Conservation (phyloP, 2,329 filamentous ascomycete species). For the Colletotrichum sp. region DNA sequence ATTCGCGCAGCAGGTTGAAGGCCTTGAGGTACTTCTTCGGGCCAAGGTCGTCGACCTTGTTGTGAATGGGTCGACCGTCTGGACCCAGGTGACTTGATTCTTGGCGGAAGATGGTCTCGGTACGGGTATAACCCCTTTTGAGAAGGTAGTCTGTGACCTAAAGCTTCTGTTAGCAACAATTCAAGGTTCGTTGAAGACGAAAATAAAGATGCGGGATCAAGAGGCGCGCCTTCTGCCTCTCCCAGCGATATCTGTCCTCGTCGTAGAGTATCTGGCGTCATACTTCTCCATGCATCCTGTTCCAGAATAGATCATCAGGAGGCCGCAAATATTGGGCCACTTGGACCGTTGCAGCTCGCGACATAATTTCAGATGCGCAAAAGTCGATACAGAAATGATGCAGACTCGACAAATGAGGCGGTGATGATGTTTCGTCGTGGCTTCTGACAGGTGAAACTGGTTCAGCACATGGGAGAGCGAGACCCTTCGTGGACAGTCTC, state of each 20-base stretch:
- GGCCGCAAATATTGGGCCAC: neutral
- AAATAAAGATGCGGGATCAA: neutral
- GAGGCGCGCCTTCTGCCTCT: neutral
- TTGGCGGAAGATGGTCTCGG: conserved; percentile 89
- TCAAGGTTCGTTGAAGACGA: neutral
- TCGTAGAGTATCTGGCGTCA: neutral
- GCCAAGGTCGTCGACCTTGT: conserved; percentile 69
- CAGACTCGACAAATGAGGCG: neutral
- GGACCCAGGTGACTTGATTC: conserved; percentile 86
- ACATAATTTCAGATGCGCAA: neutral
- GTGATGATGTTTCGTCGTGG: neutral
- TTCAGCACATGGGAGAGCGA: neutral
- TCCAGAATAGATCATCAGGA: neutral
- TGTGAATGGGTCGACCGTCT: conserved; percentile 77
- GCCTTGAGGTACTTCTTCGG: conserved; percentile 80
- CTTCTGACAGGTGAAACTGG: neutral
- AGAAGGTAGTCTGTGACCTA: conserved; percentile 91
- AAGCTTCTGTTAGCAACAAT: neutral
- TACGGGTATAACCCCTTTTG: conserved; percentile 93
- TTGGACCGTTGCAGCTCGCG: neutral
- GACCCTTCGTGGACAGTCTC: neutral
- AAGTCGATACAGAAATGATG: neutral
- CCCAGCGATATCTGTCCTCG: neutral
- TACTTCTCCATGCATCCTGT: neutral
- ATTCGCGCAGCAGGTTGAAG: conserved; percentile 76